Evolutionary conservation across 169 alveolate species (phyloP).

Genomic region (Eimeria acervulina): DNA sequence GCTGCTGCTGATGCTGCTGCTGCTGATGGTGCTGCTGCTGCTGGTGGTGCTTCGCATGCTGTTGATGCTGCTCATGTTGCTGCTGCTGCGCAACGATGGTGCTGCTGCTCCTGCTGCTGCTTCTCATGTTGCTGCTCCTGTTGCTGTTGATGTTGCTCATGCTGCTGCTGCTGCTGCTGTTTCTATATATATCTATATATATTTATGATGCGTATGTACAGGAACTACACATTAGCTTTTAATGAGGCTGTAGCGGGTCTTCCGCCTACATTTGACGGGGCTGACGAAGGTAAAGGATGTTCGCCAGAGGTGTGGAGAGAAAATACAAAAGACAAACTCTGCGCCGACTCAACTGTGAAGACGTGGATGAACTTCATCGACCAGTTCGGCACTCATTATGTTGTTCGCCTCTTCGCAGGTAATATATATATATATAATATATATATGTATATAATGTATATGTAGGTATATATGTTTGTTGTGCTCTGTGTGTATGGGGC

Average conservation of each 20-base stretch:
- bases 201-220: too few relatives aligned
- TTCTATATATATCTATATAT: too few relatives aligned
- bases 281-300: conserved; percentile 7
- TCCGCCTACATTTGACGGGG: conserved; percentile 53
- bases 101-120: too few relatives aligned
- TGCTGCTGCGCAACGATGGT: too few relatives aligned
- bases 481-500: background rate
- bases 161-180: too few relatives aligned
- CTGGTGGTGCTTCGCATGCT: too few relatives aligned
- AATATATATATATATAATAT: background rate
- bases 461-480: background rate
- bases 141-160: too few relatives aligned
- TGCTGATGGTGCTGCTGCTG: too few relatives aligned
- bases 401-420: conserved; percentile 73
- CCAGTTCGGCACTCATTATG: conserved; percentile 76
- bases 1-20: too few relatives aligned
- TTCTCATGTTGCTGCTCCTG: too few relatives aligned
- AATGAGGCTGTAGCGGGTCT: conserved; percentile 41
- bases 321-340: background rate
- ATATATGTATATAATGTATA: background rate
- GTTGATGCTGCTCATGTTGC: too few relatives aligned
- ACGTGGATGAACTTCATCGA: conserved; percentile 56
- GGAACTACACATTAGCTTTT: conserved; percentile 74
- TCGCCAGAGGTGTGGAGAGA: conserved; percentile 61
- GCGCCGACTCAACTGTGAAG: background rate